Evolutionary conservation across 495 filamentous ascomycete species (phyloP), one percentile per base, ranked within the genome.

Genomic region (Barbatosphaeria neglecta): DNA sequence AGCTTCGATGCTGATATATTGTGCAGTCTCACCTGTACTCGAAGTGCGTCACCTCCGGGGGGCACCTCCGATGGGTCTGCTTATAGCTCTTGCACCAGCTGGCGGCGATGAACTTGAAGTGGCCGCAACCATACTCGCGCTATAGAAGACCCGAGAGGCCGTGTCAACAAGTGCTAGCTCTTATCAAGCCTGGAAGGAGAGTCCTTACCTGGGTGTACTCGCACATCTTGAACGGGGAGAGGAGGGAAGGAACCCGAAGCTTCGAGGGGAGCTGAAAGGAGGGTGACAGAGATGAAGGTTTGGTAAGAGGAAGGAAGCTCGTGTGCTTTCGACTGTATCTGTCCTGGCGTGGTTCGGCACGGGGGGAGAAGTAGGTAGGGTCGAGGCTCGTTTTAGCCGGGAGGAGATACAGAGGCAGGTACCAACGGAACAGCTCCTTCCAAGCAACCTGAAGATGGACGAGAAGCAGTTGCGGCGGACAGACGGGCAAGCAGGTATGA

Each of bases 101-200:
- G 15, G 39, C 39, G 18, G 39, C 39, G 13, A 41, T 41, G 39
- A 41, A 41, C 39, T 41, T 41, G 39, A 41, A 41, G 39, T 41
- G 39, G 20, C 39, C 39, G 39, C 39, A 41, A 22, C 39, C 18
- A n/a, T 41, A 41, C 39, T 41, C 39, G 23, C 39, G 20, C 39
- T 41, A 22, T 6, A 2, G 17, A 16, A n/a, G 17, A n/a, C n/a
- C n/a, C n/a, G n/a, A n/a, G n/a, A n/a, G n/a, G n/a, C n/a, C n/a
- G n/a, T n/a, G 19, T 13, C 6, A 13, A 20, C 7, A 4, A 22
- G 1, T 16, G 18, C 19, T 8, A 13, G 10, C 18, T 13, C 38
- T 20, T 20, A 19, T 6, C 20, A 7, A 41, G 38, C 20, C 16
- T 11, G 1, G 18, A 20, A 41, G 38, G 17, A 2, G 38, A 22